A percentile compares a stretch with the other conserved stretches of the same genome.
Conservation (phyloP, 2,329 filamentous ascomycete genomes). For the Penicillium freii region DNA sequence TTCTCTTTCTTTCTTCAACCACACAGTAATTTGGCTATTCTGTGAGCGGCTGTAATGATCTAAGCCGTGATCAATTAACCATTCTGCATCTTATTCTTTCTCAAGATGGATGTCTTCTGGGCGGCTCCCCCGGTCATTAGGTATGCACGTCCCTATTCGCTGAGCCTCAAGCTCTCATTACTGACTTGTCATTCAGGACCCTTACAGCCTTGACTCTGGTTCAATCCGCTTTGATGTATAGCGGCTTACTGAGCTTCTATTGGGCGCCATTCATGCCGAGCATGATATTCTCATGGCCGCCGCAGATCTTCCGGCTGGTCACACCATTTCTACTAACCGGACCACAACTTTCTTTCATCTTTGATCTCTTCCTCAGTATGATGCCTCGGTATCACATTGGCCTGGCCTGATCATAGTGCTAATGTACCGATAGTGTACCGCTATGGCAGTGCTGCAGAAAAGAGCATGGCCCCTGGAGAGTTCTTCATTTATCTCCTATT, state of each 20-base stretch:
- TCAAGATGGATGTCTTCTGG: conserved; percentile 61
- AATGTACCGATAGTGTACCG: conserved; percentile 60
- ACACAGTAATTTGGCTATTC: conserved; percentile 5
- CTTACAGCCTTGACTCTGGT: conserved; percentile 63
- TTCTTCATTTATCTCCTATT: conserved; percentile 78
- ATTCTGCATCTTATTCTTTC: conserved; percentile 10
- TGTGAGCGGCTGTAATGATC: conserved; percentile 15
- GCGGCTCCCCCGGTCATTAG: conserved; percentile 64
- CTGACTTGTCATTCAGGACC: conserved; percentile 55
- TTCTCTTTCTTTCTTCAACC: conserved; percentile 9
- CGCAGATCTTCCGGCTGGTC: conserved; percentile 59
- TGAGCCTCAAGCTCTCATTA: conserved; percentile 43
- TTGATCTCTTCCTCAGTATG: conserved; percentile 72
- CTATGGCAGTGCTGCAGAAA: conserved; percentile 74
- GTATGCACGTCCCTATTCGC: conserved; percentile 45
- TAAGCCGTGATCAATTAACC: conserved; percentile 12
- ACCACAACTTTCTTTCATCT: conserved; percentile 55
- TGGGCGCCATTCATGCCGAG: conserved; percentile 55
- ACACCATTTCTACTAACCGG: conserved; percentile 61
- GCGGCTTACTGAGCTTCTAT: conserved; percentile 52
- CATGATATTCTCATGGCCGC: conserved; percentile 57
- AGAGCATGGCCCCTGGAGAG: conserved; percentile 69
- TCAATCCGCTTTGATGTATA: conserved; percentile 61
- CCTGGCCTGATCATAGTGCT: conserved; percentile 26
- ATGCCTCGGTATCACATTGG: conserved; percentile 19